Evolutionary conservation across 2,329 filamentous ascomycete species (phyloP).

Genomic region (Talaromyces sp.): DNA sequence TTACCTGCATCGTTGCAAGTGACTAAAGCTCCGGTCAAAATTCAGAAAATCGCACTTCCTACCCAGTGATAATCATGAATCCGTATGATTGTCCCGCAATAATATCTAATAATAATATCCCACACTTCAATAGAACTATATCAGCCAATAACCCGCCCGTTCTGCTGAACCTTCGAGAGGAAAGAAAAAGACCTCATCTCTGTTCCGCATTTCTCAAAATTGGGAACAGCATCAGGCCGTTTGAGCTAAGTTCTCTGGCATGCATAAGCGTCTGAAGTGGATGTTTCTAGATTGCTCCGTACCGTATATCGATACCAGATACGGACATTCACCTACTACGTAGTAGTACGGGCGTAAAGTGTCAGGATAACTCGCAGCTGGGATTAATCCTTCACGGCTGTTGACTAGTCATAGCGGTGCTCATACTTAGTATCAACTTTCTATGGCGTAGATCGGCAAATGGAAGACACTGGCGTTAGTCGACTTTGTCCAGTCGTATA

Average conservation of each 20-base stretch:
- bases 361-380: background rate
- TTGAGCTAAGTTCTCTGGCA: conserved; percentile 19
- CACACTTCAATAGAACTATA: no score
- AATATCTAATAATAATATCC: background rate
- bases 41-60: background rate
- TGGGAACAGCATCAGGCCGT: conserved; percentile 17
- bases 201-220: conserved; percentile 16
- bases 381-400: background rate
- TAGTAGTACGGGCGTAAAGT: background rate
- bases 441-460: background rate
- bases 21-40: background rate
- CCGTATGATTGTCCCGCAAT: background rate
- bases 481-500: background rate
- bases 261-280: conserved; percentile 19
- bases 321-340: background rate
- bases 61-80: background rate
- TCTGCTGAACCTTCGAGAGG: background rate
- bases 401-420: background rate
- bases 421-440: no score
- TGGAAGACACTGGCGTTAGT: background rate
- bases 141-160: background rate
- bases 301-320: background rate
- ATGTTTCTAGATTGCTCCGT: background rate
- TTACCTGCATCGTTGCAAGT: background rate
- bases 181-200: background rate